Conservation (phyloP, 164 flowering plant species). For the Umbilicus rupestris region DNA sequence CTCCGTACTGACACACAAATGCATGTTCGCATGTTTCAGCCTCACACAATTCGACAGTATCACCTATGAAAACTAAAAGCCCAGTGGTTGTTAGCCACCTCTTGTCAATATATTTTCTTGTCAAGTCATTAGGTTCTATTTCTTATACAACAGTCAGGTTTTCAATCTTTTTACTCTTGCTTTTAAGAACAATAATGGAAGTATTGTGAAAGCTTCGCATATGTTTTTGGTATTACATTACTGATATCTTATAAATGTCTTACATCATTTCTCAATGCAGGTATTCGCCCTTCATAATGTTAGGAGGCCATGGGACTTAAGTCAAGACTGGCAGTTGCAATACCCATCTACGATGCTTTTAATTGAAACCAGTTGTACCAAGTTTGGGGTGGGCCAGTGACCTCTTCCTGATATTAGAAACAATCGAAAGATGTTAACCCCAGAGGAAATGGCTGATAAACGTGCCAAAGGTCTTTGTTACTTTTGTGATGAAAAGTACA, state of each 20-base stretch:
- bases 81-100: no score
- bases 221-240: not conserved
- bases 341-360: conserved; percentile 93
- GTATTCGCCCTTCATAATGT: conserved; percentile 95
- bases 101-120: no score
- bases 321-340: conserved; percentile 30
- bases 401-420: no score
- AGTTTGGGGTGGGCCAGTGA: no score
- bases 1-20: not conserved
- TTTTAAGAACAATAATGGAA: no score
- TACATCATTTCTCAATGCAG: conserved; percentile 20
- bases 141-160: no score
- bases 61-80: no score
- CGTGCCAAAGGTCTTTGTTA: not conserved
- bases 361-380: no score
- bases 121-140: no score
- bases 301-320: conserved; percentile 83
- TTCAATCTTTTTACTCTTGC: no score
- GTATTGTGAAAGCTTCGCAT: not conserved
- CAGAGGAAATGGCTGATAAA: conserved; percentile 10
- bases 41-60: not conserved
- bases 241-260: no score
- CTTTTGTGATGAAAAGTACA: not conserved
- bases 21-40: not conserved
- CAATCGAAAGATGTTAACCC: no score